phyloP scores from a whole-genome alignment of 1,139 yeast genomes.

The Candida smagusa region DNA sequence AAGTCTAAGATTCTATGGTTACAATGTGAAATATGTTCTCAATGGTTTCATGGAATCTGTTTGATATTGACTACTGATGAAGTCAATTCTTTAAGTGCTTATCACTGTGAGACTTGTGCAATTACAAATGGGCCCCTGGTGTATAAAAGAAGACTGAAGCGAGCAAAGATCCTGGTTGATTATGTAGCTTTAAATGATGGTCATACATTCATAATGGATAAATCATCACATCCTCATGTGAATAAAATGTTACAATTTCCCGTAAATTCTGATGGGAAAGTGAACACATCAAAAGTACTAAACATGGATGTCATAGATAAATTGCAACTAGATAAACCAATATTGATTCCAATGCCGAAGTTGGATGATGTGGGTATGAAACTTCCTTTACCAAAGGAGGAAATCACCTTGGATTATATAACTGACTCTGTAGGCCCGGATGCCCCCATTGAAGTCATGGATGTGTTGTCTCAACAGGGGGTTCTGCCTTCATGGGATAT shows the following conservation, averaged over 20 bases:
- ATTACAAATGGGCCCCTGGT: constrained; percentile 50
- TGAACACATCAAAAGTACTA: background rate
- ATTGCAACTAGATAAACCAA: constrained; percentile 24
- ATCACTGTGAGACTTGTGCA: constrained; percentile 55
- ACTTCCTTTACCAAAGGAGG: constrained; percentile 31
- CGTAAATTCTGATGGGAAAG: background rate
- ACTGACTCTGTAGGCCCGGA: constrained; percentile 63
- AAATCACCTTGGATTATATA: constrained; percentile 54
- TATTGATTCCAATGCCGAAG: constrained; percentile 31
- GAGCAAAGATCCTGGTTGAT: constrained; percentile 57
- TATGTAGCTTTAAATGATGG: constrained; percentile 82
- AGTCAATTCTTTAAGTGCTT: constrained; percentile 41
- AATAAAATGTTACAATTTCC: constrained; percentile 22
- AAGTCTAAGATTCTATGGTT: constrained; percentile 45
- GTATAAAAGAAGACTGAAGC: constrained; percentile 52
- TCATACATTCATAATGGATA: constrained; percentile 54
- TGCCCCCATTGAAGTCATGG: constrained; percentile 77
- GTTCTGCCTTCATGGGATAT: constrained; percentile 64
- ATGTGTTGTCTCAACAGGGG: constrained; percentile 77
- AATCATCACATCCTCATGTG: constrained; percentile 63
- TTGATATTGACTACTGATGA: constrained; percentile 34
- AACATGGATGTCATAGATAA: constrained; percentile 29
- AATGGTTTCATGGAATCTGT: constrained; percentile 64
- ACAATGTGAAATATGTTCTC: constrained; percentile 56
- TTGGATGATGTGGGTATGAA: constrained; percentile 32